Evolutionary conservation across 2,329 filamentous ascomycete species (phyloP).

Genomic region (Juglanconis juglandina): DNA sequence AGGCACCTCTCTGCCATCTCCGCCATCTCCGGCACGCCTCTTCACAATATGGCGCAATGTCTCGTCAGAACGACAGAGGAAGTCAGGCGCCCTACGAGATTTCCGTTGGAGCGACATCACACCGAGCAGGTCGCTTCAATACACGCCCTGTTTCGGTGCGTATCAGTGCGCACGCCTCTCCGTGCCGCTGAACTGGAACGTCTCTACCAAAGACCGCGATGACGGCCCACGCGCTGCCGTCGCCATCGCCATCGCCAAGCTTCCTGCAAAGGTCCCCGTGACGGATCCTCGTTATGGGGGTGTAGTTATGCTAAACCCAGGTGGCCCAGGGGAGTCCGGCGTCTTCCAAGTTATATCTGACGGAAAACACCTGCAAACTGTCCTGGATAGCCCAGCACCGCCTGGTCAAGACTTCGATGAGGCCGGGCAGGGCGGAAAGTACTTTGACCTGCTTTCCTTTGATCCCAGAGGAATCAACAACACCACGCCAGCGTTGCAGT

Average conservation of each 20-base stretch:
- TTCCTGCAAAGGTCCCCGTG: slow-evolving; percentile 33
- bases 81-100: not conserved
- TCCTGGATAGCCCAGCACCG: slow-evolving; percentile 24
- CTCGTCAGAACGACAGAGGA: not conserved
- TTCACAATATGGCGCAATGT: not conserved
- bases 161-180: slow-evolving; percentile 39
- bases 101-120: slow-evolving; percentile 19
- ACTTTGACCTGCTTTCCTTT: slow-evolving; percentile 38
- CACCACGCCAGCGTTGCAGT: slow-evolving; percentile 28
- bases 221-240: slow-evolving; percentile 28
- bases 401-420: not conserved
- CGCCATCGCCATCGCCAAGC: slow-evolving; percentile 37
- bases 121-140: slow-evolving; percentile 21
- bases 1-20: not conserved
- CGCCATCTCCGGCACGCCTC: not conserved
- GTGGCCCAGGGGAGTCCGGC: slow-evolving; percentile 37
- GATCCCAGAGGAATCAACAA: slow-evolving; percentile 39
- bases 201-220: slow-evolving; percentile 21
- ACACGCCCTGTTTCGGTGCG: slow-evolving; percentile 31
- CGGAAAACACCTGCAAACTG: slow-evolving; percentile 26
- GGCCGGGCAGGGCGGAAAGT: slow-evolving; percentile 16
- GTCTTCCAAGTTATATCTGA: slow-evolving; percentile 24
- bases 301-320: slow-evolving; percentile 37
- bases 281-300: slow-evolving; percentile 34
- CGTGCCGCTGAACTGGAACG: slow-evolving; percentile 38